phyloP scores from a whole-genome alignment of 1,139 yeast genomes.

The Candida frijolesensis region DNA sequence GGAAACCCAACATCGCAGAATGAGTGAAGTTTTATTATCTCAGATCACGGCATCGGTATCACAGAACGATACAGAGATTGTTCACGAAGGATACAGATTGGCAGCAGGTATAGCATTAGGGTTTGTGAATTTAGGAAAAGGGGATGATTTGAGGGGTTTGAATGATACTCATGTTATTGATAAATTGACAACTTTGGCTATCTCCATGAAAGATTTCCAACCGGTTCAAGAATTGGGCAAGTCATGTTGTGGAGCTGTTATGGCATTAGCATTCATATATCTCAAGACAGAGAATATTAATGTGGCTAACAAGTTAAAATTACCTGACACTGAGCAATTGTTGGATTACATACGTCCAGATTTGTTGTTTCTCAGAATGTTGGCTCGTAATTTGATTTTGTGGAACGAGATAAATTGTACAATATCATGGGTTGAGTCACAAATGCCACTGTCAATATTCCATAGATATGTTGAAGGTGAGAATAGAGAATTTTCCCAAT shows the following conservation, averaged over 20 bases:
- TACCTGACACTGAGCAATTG: conserved; percentile 63
- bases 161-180: conserved; percentile 76
- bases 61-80: conserved; percentile 58
- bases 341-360: conserved; percentile 84
- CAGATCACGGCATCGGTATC: conserved; percentile 61
- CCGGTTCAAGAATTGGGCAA: conserved; percentile 66
- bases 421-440: conserved; percentile 60
- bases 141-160: conserved; percentile 61
- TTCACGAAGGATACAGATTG: conserved; percentile 81
- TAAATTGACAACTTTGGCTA: conserved; percentile 59
- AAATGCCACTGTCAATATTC: conserved; percentile 52
- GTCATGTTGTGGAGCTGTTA: conserved; percentile 77
- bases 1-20: conserved; percentile 79
- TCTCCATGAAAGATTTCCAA: conserved; percentile 69
- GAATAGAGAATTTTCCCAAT: conserved; percentile 13
- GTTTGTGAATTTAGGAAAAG: conserved; percentile 80
- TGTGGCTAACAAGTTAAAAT: conserved; percentile 63
- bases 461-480: conserved; percentile 23
- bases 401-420: conserved; percentile 68
- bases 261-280: conserved; percentile 76
- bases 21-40: conserved; percentile 78
- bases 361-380: conserved; percentile 64
- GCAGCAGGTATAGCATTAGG: conserved; percentile 93
- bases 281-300: conserved; percentile 63
- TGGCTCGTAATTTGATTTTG: conserved; percentile 71